Percentiles rank a stretch among this genome's conserved stretches.
These are phyloP conservation scores for Sophora flavescens DNA, from an alignment of 306 rosid species.

Conservation along the genomic window DNA sequence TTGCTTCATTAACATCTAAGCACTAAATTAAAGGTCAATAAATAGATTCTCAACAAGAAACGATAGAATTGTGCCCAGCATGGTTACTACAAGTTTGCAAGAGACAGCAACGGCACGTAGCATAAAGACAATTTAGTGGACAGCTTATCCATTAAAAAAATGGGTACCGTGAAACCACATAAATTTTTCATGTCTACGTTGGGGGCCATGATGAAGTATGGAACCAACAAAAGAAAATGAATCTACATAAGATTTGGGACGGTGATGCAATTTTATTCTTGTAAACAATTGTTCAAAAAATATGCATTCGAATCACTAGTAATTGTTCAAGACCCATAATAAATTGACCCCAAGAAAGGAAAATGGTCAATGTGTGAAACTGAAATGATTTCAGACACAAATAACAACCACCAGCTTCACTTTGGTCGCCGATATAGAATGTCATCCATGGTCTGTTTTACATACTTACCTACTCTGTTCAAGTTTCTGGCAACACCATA, in stretches of 20 bases:
- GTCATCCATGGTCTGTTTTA: constrained; percentile 74
- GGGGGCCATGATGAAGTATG: not conserved
- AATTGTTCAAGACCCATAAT: constrained; percentile 28
- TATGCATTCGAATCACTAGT: constrained; percentile 11
- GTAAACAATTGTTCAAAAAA: constrained; percentile 8
- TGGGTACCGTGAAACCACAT: not conserved
- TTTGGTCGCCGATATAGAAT: constrained; percentile 75
- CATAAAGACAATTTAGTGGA: not conserved
- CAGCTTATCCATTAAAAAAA: not conserved
- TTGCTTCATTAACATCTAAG: not conserved
- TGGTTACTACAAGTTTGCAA: not conserved
- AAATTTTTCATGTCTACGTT: not conserved
- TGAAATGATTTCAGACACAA: constrained; percentile 4
- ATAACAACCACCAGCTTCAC: constrained; percentile 44
- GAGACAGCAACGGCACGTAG: not conserved
- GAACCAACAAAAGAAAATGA: not conserved
- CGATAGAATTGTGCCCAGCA: not conserved
- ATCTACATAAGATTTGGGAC: not conserved
- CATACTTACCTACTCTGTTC: constrained; percentile 70
- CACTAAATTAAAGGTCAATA: not conserved
- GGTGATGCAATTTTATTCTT: constrained; percentile 29
- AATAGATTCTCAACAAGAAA: not conserved
- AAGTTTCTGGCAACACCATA: constrained; percentile 78
- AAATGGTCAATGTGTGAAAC: constrained; percentile 39
- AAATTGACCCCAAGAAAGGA: constrained; percentile 24